Evolutionary conservation across 208 protist genomes (phyloP).

Genomic region (Crithidia bombi): DNA sequence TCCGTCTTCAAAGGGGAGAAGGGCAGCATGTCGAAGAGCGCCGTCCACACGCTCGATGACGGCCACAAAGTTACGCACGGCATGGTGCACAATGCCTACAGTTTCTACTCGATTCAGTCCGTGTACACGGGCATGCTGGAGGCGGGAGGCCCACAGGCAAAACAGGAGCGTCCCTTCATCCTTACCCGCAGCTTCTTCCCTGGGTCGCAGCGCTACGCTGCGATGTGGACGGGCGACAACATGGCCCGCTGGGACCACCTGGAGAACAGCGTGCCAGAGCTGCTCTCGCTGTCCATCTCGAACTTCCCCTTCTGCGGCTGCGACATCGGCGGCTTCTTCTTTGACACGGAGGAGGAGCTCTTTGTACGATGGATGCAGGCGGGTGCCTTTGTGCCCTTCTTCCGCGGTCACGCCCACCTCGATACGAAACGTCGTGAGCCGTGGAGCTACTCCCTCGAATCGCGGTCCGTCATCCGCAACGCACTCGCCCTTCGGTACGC

Average conservation of each 20-base stretch:
- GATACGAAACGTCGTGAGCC: constrained; percentile 98
- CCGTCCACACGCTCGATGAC: constrained; percentile 77
- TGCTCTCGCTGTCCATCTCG: constrained; percentile 94
- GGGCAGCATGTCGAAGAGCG: constrained; percentile 95
- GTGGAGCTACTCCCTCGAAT: constrained; percentile 93
- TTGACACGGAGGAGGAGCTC: constrained; percentile 95
- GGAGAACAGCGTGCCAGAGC: constrained; percentile 94
- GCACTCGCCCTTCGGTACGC: constrained; percentile 91
- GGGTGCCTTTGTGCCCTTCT: constrained; percentile 97
- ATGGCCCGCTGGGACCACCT: constrained; percentile 96
- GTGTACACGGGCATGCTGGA: constrained; percentile 88
- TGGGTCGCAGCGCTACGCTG: constrained; percentile 96
- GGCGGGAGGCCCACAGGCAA: constrained; percentile 38
- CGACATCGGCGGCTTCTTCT: constrained; percentile 99
- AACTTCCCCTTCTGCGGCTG: constrained; percentile 97
- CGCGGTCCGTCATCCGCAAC: constrained; percentile 66
- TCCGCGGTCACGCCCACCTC: constrained; percentile 96
- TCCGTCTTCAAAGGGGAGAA: constrained; percentile 97
- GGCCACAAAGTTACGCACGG: constrained; percentile 90
- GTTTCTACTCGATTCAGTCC: constrained; percentile 90
- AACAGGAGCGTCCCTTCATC: constrained; percentile 95
- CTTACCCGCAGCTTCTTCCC: constrained; percentile 99
- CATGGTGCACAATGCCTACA: constrained; percentile 98
- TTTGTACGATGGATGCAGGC: constrained; percentile 98
- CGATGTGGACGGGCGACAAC: constrained; percentile 99